These are phyloP conservation scores for Euclidium syriacum DNA, from an alignment of 345 rosid genomes.

Conservation along the genomic window DNA sequence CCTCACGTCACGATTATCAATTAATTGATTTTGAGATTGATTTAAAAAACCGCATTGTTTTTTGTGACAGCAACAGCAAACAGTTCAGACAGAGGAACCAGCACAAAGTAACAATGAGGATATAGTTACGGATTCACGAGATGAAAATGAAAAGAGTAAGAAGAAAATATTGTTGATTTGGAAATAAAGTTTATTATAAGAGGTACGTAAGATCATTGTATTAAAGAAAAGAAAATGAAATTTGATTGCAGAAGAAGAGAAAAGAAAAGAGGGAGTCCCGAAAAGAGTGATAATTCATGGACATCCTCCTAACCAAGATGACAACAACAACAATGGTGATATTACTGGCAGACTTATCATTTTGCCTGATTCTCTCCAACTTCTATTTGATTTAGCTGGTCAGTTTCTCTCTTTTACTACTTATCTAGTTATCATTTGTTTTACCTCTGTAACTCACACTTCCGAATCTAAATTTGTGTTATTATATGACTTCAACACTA, in stretches of 20 bases:
- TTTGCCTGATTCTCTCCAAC: constrained; percentile 64
- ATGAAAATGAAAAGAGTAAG: constrained; percentile 52
- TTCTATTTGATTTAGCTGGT: constrained; percentile 77
- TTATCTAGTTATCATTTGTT: neutral
- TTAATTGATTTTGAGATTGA: constrained; percentile 11
- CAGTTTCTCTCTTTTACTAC: constrained; percentile 13
- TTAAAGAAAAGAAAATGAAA: neutral
- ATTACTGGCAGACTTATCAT: constrained; percentile 53
- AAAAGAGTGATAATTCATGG: constrained; percentile 73
- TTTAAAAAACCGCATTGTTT: neutral
- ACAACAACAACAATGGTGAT: constrained; percentile 28
- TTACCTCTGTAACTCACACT: neutral
- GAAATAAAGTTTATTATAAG: neutral
- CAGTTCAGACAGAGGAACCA: constrained; percentile 37
- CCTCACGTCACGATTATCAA: neutral
- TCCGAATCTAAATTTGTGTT: too few relatives aligned
- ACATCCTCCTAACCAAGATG: constrained; percentile 50
- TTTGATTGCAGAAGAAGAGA: constrained; percentile 35
- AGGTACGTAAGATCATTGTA: neutral
- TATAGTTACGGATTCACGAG: constrained; percentile 24
- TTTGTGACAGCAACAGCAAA: constrained; percentile 48
- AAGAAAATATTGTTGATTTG: neutral
- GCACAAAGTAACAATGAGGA: constrained; percentile 25
- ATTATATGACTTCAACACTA: too few relatives aligned
- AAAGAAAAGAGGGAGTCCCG: constrained; percentile 26